phyloP scores from a whole-genome alignment of 495 filamentous ascomycete species.

The Penicillium arizonense region DNA sequence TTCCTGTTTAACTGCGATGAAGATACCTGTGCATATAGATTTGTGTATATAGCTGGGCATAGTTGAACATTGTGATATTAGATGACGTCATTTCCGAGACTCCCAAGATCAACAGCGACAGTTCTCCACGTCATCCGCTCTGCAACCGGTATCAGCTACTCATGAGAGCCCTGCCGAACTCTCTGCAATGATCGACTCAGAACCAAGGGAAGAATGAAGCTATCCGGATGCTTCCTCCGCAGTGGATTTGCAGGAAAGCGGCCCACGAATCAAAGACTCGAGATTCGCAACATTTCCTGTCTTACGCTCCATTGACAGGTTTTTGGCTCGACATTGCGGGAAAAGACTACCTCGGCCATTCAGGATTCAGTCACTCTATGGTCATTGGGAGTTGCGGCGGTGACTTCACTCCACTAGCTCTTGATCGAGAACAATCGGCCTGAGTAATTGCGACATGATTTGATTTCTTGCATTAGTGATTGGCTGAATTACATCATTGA shows the following conservation, averaged over 20 bases:
- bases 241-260: not conserved
- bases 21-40: slow-evolving; percentile 7
- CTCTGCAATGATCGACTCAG: not conserved
- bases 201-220: not conserved
- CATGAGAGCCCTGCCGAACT: not conserved
- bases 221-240: not conserved
- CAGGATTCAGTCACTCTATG: not conserved
- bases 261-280: not conserved
- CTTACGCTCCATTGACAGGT: not conserved
- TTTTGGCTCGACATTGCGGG: slow-evolving; percentile 2
- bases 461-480: slow-evolving; percentile 1
- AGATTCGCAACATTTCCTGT: slow-evolving; percentile 11
- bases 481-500: slow-evolving; percentile 18
- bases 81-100: slow-evolving; percentile 8
- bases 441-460: not conserved
- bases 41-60: not conserved
- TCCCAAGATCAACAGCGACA: not conserved
- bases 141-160: not conserved
- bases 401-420: not conserved
- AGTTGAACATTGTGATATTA: not conserved
- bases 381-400: not conserved
- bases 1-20: not conserved
- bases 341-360: not conserved
- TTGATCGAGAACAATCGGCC: not conserved
- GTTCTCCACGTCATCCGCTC: slow-evolving; percentile 4